Base-by-base conservation (phyloP, 2,329 filamentous ascomycete genomes). In the Botryotinia globosa region DNA sequence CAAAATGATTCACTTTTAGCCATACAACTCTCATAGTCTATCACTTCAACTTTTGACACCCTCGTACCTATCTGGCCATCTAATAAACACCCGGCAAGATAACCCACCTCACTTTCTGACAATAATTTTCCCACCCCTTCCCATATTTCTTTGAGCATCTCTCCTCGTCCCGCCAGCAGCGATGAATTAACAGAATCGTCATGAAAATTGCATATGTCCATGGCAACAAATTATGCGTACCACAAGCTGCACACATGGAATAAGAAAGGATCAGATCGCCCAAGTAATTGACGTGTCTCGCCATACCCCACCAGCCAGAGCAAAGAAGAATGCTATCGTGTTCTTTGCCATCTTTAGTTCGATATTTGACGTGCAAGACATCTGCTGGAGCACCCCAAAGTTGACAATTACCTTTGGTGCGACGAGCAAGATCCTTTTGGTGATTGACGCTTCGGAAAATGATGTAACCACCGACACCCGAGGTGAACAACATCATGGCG, bases 141-240 rank as follows among this genome's bases (percentile, higher is more conserved):
- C 85, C 84, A 71, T 86, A 86, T 74, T 86, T 86, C 32, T 77
- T 80, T 3, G 77, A 79, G 58, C 84, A 85, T 14, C 84, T 79
- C 69, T 81, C 80, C 76, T 86, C 85, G 66, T 85, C 85, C 16
- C 84, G 80, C 48, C 81, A 80, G 63, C 84, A 85, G 9, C 85
- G 80, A 76, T 86, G 84, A 8, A 85, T 76, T 6, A 86, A 79
- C 16, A 86, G 73, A 4, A 81, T 72, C 0, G 81, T 81, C 83
- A 86, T 85, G 75, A 82, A 85, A 0, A 84, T 79, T 0, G 82
- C 82, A 73, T 86, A 86, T 0, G 79, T 81, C 83, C 84, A 86
- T 0, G 84, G 83, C 4, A 86, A 74, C 3, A 83, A 73, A 58
- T 81, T 80, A 0, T 77, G 77, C 9, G 80, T 77, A 5, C 84